phyloP scores from a whole-genome alignment of 2,329 filamentous ascomycete genomes.

The Penicillium corylophilum region DNA sequence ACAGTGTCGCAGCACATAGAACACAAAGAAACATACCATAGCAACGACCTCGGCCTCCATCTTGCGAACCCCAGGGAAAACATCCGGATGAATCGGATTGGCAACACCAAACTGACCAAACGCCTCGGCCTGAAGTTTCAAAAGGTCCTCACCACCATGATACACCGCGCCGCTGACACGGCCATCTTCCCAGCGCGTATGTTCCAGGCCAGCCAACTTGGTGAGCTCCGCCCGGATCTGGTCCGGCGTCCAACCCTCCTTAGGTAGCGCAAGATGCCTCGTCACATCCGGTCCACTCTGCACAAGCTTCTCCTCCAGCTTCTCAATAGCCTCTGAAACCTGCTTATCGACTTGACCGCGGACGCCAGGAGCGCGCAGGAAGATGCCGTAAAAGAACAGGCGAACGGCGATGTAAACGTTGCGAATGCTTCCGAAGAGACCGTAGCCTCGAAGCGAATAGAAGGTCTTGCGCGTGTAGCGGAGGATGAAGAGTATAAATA shows the following conservation, averaged over 20 bases:
- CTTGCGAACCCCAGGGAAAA: conserved; percentile 96
- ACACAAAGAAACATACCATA: conserved; percentile 63
- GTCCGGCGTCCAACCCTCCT: conserved; percentile 78
- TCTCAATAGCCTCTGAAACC: conserved; percentile 73
- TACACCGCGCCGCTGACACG: conserved; percentile 94
- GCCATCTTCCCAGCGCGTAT: conserved; percentile 96
- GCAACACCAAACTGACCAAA: conserved; percentile 92
- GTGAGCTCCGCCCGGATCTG: conserved; percentile 76
- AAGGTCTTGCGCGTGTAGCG: conserved; percentile 77
- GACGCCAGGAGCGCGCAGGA: conserved; percentile 83
- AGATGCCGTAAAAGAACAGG: conserved; percentile 76
- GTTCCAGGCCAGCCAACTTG: conserved; percentile 78
- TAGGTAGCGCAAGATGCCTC: conserved; percentile 73
- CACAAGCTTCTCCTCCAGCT: conserved; percentile 81
- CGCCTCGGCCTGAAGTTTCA: conserved; percentile 85
- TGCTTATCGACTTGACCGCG: conserved; percentile 82
- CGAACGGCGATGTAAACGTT: conserved; percentile 72
- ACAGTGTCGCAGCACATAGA: neutral
- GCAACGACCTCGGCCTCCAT: conserved; percentile 98
- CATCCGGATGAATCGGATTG: conserved; percentile 96
- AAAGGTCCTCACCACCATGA: conserved; percentile 79
- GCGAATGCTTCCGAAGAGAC: conserved; percentile 73
- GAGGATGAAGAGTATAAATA: conserved; percentile 85
- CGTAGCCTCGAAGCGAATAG: conserved; percentile 85
- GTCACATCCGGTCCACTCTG: conserved; percentile 68